These are phyloP conservation scores for Wallacemonas sp. DNA, from an alignment of 208 protist species.

Conservation along the genomic window DNA sequence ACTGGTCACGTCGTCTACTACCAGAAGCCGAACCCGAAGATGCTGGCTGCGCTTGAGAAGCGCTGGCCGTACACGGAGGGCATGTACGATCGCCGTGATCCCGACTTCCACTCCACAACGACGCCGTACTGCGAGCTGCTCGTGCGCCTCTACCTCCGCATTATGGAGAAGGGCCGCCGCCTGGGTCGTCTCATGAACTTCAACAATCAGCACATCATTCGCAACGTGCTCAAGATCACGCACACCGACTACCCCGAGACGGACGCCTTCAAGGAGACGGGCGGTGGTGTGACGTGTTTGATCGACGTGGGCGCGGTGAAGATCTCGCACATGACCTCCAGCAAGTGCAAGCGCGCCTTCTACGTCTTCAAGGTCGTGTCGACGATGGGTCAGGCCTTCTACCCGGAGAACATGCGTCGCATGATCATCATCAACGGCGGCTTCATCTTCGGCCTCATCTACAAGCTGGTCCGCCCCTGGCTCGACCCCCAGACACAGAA, in stretches of 20 bases:
- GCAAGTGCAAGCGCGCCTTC: constrained; percentile 44
- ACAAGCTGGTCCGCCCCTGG: constrained; percentile 52
- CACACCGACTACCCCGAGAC: constrained; percentile 18
- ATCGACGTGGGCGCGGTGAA: constrained; percentile 49
- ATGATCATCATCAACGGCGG: constrained; percentile 70
- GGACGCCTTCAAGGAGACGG: constrained; percentile 43
- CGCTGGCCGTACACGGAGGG: constrained; percentile 44
- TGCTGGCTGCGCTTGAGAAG: constrained; percentile 43
- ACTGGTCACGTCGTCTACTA: constrained; percentile 49
- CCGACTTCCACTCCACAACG: constrained; percentile 44
- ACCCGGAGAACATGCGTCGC: constrained; percentile 65
- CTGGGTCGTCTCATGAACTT: constrained; percentile 48
- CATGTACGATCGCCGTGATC: constrained; percentile 43
- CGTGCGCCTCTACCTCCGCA: constrained; percentile 46
- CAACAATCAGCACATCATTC: constrained; percentile 47
- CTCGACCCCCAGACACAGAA: constrained; percentile 62
- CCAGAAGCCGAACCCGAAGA: constrained; percentile 48
- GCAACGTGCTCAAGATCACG: constrained; percentile 25
- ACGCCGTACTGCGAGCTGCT: constrained; percentile 50
- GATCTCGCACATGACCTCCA: constrained; percentile 45
- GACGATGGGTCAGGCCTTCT: constrained; percentile 49
- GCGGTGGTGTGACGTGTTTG: constrained; percentile 40
- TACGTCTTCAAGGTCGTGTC: constrained; percentile 47
- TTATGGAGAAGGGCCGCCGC: constrained; percentile 57
- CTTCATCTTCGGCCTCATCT: constrained; percentile 48